Evolutionary conservation across 2,329 filamentous ascomycete species (phyloP).

Genomic region (Hypoxylon sp.): DNA sequence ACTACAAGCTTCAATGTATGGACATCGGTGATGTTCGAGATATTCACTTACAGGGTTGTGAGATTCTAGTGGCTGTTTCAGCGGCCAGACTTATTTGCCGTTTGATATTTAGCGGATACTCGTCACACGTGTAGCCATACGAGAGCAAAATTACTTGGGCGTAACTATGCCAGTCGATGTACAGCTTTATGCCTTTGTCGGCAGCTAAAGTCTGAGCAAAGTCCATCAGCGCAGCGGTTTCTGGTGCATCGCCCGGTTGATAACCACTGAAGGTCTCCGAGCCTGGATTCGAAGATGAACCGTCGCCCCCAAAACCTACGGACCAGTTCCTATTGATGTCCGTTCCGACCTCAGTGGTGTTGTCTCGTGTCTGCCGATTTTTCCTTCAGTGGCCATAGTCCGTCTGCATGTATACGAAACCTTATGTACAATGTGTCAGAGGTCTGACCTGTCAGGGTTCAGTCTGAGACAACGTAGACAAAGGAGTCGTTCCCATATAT

Average conservation of each 20-base stretch:
- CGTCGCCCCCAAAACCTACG: conserved; percentile 60
- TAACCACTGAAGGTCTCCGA: conserved; percentile 60
- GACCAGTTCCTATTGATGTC: conserved; percentile 69
- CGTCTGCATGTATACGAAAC: conserved; percentile 66
- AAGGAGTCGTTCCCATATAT: no score
- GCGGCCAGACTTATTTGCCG: conserved; percentile 59
- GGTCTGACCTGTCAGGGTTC: no score
- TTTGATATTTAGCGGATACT: conserved; percentile 57
- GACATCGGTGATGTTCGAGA: conserved; percentile 33
- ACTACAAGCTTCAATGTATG: background rate
- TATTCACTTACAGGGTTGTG: conserved; percentile 46
- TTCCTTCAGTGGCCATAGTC: conserved; percentile 67
- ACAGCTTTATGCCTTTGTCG: conserved; percentile 64
- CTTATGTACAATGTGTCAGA: conserved; percentile 49
- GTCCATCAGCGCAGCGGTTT: conserved; percentile 62
- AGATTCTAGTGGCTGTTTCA: conserved; percentile 50
- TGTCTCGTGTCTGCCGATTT: conserved; percentile 59
- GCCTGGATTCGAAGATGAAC: conserved; percentile 62
- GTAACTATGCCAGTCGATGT: conserved; percentile 72
- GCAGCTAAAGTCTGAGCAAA: conserved; percentile 60
- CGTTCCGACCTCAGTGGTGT: conserved; percentile 60
- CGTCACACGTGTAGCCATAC: conserved; percentile 68
- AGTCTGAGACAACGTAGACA: no score
- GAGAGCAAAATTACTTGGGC: conserved; percentile 66
- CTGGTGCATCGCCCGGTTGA: conserved; percentile 59